Evolutionary conservation across 257 asterid genomes (phyloP), one percentile per base, ranked within the genome.

Genomic region (Salvia splendens): DNA sequence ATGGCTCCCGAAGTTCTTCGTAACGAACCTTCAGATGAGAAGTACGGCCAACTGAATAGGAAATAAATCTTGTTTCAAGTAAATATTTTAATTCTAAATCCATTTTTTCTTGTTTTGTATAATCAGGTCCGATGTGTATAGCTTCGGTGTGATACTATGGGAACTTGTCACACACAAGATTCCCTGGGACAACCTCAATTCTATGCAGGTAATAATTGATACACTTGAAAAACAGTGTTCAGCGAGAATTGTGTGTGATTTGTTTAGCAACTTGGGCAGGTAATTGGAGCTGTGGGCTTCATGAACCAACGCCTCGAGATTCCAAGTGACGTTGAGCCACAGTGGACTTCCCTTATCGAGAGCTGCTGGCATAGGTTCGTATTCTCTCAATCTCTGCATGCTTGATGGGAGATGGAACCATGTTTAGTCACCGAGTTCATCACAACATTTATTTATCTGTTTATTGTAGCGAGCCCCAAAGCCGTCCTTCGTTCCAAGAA

Each of bases 1-100:
- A 94, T 94, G 99, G 99, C 99, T 75, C 99, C 99, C 49, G 99
- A 94, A 84, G 97, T 94, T 78, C 96, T 94, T 73, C 97, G 97
- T 63, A 91, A 81, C 32, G 99, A 94, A 77, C 95, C 87, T 53
- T 72, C 96, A 30, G 88, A 94, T 71, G 97, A 94, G 84, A 94
- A 94, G 99, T 94, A 91, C 24, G 85, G 64, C 77, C 24, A 35
- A 67, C 55, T 69, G 8, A 64, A 54, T 59, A 15, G 41, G 45
- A 14, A 45, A 32, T 35, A 43, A 12, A 40, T 51, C 38, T 51
- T 53, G 20, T 50, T 56, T 55, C 43, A 40, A 28, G n/a, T 65
- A 45, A 54, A 49, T 16, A 33, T 53, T 46, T 66, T 9, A 12
- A 40, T 64, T 61, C 72, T 73, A 17, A 74, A 54, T 5, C 30